Conservation (phyloP, 106 monocot genomes). For the Gastrodia elata region DNA sequence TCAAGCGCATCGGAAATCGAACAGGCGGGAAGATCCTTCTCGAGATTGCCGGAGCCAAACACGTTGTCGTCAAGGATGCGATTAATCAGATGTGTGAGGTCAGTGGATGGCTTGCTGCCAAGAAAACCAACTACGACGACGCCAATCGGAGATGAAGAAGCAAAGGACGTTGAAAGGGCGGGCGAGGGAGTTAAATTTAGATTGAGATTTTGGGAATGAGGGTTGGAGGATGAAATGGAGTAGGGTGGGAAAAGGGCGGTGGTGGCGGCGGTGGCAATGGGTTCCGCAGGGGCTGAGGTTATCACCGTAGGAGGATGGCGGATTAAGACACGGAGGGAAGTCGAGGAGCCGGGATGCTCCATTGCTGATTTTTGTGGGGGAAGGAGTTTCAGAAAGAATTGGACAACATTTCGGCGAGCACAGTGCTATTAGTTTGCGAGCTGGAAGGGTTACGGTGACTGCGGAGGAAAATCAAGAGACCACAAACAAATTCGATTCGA, state of each 20-base stretch:
- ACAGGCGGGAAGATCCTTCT: constrained; percentile 20
- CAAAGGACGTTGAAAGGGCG: background rate
- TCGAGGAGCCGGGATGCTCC: background rate
- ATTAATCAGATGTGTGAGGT: constrained; percentile 50
- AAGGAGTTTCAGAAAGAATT: no score
- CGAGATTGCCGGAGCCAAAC: constrained; percentile 48
- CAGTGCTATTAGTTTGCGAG: no score
- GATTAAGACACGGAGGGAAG: constrained; percentile 1
- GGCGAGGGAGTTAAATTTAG: background rate
- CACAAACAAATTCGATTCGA: no score
- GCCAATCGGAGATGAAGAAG: constrained; percentile 23
- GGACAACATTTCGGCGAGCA: no score
- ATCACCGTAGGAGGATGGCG: background rate
- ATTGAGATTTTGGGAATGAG: background rate
- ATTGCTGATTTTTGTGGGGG: no score
- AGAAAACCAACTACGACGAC: constrained; percentile 86
- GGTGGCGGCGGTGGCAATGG: background rate
- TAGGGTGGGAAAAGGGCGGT: background rate
- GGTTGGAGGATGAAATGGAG: background rate
- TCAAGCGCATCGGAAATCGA: background rate
- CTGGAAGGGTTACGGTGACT: no score
- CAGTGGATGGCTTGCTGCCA: constrained; percentile 26
- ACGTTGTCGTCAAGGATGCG: constrained; percentile 58
- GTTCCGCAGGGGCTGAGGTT: background rate
- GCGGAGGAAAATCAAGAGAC: no score